Percentiles rank a stretch among this genome's conserved stretches.
These are phyloP conservation scores for Pseudogymnoascus sp. DNA, from an alignment of 2,329 filamentous ascomycete genomes.

Conservation along the genomic window DNA sequence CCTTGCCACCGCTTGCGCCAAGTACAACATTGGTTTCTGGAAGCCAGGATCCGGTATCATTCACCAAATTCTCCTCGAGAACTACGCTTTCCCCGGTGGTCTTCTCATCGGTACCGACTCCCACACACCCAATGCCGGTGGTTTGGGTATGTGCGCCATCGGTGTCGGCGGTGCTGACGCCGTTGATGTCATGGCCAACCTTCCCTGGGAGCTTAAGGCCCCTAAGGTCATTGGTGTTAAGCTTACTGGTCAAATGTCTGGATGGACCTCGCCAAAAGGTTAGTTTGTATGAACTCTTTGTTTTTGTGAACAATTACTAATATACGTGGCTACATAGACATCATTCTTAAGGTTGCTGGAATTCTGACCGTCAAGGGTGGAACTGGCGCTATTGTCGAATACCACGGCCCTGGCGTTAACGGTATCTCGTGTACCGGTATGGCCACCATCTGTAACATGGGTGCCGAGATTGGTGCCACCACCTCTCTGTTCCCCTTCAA, in stretches of 20 bases:
- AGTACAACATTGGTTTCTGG: constrained; percentile 99
- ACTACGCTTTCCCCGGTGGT: constrained; percentile 98
- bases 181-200: constrained; percentile 94
- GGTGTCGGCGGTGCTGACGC: constrained; percentile 98
- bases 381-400: constrained; percentile 84
- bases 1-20: constrained; percentile 84
- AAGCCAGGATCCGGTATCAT: constrained; percentile 98
- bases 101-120: constrained; percentile 97
- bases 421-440: constrained; percentile 76
- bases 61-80: constrained; percentile 96
- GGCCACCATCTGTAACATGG: constrained; percentile 72
- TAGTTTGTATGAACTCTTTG: constrained; percentile 29
- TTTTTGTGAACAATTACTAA: neutral
- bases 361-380: constrained; percentile 97
- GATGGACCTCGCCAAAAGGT: constrained; percentile 94
- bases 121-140: constrained; percentile 94
- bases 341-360: constrained; percentile 95
- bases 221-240: constrained; percentile 96
- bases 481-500: constrained; percentile 97
- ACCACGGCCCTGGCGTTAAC: constrained; percentile 67
- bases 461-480: constrained; percentile 72
- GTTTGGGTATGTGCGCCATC: constrained; percentile 89
- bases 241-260: constrained; percentile 79
- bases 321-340: constrained; percentile 48
- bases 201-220: constrained; percentile 97